A percentile compares a stretch with the other conserved stretches of the same genome.
Evolutionary conservation across 208 protist species (phyloP).

Genomic region (Balamuthia mandrillaris): DNA sequence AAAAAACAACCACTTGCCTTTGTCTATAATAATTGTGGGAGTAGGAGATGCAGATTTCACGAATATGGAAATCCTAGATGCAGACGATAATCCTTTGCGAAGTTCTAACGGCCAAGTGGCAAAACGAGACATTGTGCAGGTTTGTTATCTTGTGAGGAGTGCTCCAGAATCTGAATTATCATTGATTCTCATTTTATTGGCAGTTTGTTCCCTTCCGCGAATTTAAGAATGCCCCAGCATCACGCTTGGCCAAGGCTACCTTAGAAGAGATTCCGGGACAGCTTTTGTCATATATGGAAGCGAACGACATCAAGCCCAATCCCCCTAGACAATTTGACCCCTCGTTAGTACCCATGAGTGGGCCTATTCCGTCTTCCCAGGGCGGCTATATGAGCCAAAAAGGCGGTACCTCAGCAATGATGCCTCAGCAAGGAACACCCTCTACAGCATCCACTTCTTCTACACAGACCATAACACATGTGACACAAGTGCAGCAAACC

Average conservation of each 20-base stretch:
- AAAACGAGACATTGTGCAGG: slow-evolving; percentile 71
- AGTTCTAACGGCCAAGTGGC: neutral
- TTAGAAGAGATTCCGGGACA: slow-evolving; percentile 61
- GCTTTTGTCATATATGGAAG: slow-evolving; percentile 45
- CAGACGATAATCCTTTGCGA: neutral
- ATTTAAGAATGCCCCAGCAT: slow-evolving; percentile 47
- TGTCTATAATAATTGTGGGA: slow-evolving; percentile 36
- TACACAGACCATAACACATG: neutral
- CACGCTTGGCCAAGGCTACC: slow-evolving; percentile 33
- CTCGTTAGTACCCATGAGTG: neutral
- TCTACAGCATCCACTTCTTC: neutral
- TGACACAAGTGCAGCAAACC: no score
- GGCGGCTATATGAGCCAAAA: neutral
- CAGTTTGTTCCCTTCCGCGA: slow-evolving; percentile 77
- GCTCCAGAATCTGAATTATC: no score
- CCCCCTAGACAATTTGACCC: neutral
- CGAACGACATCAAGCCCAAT: neutral
- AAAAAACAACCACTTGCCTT: neutral
- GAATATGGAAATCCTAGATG: slow-evolving; percentile 42
- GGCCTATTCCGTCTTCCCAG: neutral
- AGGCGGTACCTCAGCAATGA: neutral
- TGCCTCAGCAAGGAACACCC: neutral
- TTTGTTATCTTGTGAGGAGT: no score
- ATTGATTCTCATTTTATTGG: no score
- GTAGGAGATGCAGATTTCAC: slow-evolving; percentile 32